Conservation (phyloP, 2,329 filamentous ascomycete species). For the Plenodomus lindquistii region DNA sequence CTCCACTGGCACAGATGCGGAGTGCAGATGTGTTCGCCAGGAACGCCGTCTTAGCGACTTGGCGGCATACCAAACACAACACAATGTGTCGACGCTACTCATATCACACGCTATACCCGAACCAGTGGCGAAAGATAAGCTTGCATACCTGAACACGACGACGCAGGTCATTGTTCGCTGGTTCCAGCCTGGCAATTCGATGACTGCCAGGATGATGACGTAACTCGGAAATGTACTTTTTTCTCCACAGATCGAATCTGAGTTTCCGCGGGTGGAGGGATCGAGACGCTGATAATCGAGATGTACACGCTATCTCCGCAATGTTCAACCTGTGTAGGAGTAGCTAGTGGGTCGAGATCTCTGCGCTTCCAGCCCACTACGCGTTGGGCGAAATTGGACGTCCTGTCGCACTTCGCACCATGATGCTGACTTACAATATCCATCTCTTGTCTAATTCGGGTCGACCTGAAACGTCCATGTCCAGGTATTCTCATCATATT, state of each 20-base stretch:
- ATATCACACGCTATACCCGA: conserved; percentile 27
- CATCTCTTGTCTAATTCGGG: conserved; percentile 1
- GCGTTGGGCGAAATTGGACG: neutral
- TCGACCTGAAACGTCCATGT: neutral
- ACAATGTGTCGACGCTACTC: conserved; percentile 5
- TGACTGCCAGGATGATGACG: conserved; percentile 16
- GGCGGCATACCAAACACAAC: conserved; percentile 6
- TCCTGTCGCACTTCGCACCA: neutral
- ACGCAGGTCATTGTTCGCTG: conserved; percentile 6
- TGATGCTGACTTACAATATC: neutral
- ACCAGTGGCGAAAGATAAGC: conserved; percentile 40
- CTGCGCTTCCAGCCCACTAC: conserved; percentile 7
- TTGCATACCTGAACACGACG: conserved; percentile 26
- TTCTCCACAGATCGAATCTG: conserved; percentile 26
- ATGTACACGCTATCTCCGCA: neutral
- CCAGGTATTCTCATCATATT: neutral
- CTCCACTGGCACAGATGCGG: too few relatives aligned
- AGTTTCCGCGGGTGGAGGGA: conserved; percentile 20
- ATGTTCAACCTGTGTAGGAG: conserved; percentile 15
- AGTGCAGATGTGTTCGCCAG: conserved; percentile 11
- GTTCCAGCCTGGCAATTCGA: conserved; percentile 4
- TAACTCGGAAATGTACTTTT: conserved; percentile 15
- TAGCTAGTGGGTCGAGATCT: conserved; percentile 12
- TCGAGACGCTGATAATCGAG: conserved; percentile 10
- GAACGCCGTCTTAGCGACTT: conserved; percentile 14